Evolutionary conservation across 805 yeast genomes (phyloP), one percentile per base, ranked within the genome.

Genomic region (Torulaspora delbrueckii): DNA sequence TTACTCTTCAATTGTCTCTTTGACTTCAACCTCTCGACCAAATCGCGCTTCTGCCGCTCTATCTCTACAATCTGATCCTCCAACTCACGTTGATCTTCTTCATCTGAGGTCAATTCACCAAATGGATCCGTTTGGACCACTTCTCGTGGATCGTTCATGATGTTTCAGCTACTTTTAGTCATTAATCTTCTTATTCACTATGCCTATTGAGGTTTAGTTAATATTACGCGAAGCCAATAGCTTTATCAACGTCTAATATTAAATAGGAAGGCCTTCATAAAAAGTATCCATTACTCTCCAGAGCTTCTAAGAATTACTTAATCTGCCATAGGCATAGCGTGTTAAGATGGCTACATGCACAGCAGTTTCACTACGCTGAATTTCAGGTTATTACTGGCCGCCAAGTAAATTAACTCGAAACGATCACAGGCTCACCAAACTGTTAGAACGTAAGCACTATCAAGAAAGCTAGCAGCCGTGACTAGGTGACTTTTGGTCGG

Each of bases 61-160:
- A 65, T 50, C 18, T 55, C 62, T 6, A 55, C 57, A 5, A 61
- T 26, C 41, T 56, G 55, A 18, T 40, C 45, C 28, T 54, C 49
- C 9, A 63, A 47, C 12, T 48, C 57, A 1, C 32, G 26, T 14
- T 54, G 54, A 9, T 58, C 62, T 8, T 52, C 58, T 27, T 53
- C 60, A 38, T 57, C 60, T 3, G 62, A 53, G 1, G 59, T 47
- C 6, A 55, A n/a, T 8, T 49, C 37, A 12, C 48, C 52, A 16
- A 48, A 57, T 8, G 54, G 59, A 42, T 60, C 65, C 10, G 35
- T 30, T 2, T 30, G 19, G 2, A 37, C n/a, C 7, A 51, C 22
- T 18, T 59, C 65, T 38, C 67, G 46, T 5, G 67, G 67, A 43
- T 63, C 67, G 19, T 48, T 28, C 65, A 60, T 61, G 5, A 10